These are phyloP conservation scores for Phytomonas francai DNA, from an alignment of 208 protist species.

Conservation along the genomic window DNA sequence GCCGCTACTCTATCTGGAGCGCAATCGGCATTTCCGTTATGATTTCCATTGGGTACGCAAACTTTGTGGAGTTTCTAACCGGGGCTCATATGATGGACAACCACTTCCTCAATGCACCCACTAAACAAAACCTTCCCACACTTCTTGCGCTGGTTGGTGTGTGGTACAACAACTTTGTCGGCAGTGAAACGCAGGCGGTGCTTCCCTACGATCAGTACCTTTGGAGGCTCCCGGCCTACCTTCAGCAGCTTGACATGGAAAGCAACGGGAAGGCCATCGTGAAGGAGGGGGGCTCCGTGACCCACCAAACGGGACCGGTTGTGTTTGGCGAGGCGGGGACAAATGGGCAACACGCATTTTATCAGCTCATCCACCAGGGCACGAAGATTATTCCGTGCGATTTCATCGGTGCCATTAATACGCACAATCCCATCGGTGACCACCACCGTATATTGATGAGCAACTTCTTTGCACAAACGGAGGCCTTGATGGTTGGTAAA, in stretches of 20 bases:
- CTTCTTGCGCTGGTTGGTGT: conserved; percentile 93
- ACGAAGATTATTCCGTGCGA: conserved; percentile 96
- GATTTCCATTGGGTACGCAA: conserved; percentile 92
- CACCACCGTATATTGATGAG: conserved; percentile 95
- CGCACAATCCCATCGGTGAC: conserved; percentile 88
- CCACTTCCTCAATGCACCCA: conserved; percentile 62
- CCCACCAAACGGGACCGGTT: conserved; percentile 90
- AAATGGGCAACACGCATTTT: conserved; percentile 93
- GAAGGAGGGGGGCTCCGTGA: conserved; percentile 42
- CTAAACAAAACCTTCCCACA: conserved; percentile 88
- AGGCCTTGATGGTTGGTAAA: conserved; percentile 96
- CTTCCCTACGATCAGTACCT: conserved; percentile 98
- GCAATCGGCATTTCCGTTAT: conserved; percentile 95
- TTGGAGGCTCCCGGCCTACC: conserved; percentile 94
- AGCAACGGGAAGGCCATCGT: conserved; percentile 95
- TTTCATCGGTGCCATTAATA: conserved; percentile 91
- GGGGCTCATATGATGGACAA: conserved; percentile 83
- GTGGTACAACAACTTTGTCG: conserved; percentile 97
- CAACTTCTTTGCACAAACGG: conserved; percentile 97
- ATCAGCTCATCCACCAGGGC: conserved; percentile 96
- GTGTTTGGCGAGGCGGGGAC: conserved; percentile 96
- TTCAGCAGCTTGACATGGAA: conserved; percentile 97
- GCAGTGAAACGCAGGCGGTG: conserved; percentile 91
- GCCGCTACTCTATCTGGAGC: conserved; percentile 96
- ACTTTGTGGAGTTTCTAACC: conserved; percentile 91